Evolutionary conservation across 108 stramenopile genomes (phyloP), one percentile per base, ranked within the genome.

Genomic region (Aurantiochytrium sp.): DNA sequence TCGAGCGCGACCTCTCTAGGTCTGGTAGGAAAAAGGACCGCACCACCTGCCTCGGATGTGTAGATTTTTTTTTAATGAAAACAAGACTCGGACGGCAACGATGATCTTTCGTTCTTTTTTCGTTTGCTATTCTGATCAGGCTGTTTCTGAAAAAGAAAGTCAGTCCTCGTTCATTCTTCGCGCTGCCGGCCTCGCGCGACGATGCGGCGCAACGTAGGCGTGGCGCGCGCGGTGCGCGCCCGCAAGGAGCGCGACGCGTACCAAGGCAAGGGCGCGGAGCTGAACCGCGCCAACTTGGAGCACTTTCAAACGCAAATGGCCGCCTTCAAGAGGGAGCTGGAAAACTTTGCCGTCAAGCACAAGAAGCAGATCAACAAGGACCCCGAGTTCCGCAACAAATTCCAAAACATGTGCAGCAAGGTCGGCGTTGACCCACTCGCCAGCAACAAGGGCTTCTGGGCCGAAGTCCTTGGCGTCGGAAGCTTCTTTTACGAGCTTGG

Each of bases 401-500:
- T 99, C 93, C 91, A 98, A 58, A 92, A 94, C 72, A 99, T 99
- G 98, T 98, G 98, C 45, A 94, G 96, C 0, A 92, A 96, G 35
- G 96, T 90, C 18, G 93, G 96, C 6, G 95, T 97, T 5, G 96
- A 97, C 89, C 95, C 95, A 2, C 93, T 95, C 47, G 91, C 93
- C 4, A 94, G 93, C 28, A 93, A 93, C 72, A 94, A 94, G 87
- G 94, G 93, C 55, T 94, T 95, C 88, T 95, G 94, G 95, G 92
- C 93, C n/a, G 89, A 93, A 16, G 58, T 92, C 18, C 91, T 95
- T 1, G 95, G 95, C 19, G 92, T 95, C 21, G 98, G 98, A 5
- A 97, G 98, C 87, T 99, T 97, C 90, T 99, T 98, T 93, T 98
- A 97, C 93, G 98, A 99, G 90, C 92, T 99, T n/a, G 95, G 97